Conservation (phyloP, 495 filamentous ascomycete genomes). For the Aspergillus asperescens region DNA sequence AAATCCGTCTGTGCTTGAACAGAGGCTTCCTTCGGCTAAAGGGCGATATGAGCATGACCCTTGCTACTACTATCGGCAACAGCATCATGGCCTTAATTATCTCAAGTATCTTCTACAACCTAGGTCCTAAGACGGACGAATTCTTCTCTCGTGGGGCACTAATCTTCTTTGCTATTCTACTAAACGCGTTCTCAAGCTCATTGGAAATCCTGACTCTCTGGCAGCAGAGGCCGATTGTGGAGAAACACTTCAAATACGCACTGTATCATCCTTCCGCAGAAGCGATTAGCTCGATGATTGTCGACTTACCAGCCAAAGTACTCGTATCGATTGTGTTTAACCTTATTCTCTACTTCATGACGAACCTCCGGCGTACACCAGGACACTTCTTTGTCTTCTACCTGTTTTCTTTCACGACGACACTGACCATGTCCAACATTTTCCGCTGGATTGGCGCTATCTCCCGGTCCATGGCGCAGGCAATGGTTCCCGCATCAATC, state of each 20-base stretch:
- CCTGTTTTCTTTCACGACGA: constrained; percentile 62
- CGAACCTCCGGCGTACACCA: constrained; percentile 70
- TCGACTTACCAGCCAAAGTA: constrained; percentile 65
- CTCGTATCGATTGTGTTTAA: constrained; percentile 56
- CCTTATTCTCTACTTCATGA: constrained; percentile 79
- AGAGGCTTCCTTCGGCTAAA: constrained; percentile 64
- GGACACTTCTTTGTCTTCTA: constrained; percentile 79
- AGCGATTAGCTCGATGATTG: constrained; percentile 76
- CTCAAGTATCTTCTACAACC: constrained; percentile 75
- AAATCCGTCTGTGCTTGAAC: constrained; percentile 66
- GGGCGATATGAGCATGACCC: constrained; percentile 66
- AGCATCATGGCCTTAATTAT: constrained; percentile 71
- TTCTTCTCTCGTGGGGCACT: constrained; percentile 79
- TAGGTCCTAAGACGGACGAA: constrained; percentile 53
- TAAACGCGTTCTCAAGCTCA: constrained; percentile 76
- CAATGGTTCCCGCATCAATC: constrained; percentile 76
- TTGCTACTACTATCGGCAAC: constrained; percentile 69
- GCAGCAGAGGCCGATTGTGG: constrained; percentile 83
- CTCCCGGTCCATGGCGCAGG: constrained; percentile 73
- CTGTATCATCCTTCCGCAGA: constrained; percentile 88
- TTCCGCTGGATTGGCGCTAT: constrained; percentile 81
- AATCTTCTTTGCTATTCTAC: constrained; percentile 79
- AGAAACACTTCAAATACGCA: constrained; percentile 88
- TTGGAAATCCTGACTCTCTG: constrained; percentile 79
- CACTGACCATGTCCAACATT: constrained; percentile 68